Conservation (phyloP, 2,329 filamentous ascomycete genomes). For the Cladosporium sp. region DNA sequence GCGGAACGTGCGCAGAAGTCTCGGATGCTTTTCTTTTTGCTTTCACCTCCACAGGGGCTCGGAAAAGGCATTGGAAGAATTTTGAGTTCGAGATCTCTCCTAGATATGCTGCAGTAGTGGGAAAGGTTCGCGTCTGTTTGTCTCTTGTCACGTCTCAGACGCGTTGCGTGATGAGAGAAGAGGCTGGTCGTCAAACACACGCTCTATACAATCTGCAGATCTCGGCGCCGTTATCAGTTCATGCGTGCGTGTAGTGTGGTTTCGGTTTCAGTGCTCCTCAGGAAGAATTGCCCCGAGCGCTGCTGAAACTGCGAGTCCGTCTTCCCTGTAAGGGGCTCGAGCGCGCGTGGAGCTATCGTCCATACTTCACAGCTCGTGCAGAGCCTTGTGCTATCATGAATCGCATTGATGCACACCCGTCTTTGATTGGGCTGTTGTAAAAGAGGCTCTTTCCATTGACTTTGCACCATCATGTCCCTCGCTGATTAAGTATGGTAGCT, state of each 20-base stretch:
- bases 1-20: not conserved
- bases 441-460: not conserved
- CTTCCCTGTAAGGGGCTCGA: conserved; percentile 6
- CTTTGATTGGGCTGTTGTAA: not conserved
- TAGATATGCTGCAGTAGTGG: not conserved
- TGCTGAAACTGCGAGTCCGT: not conserved
- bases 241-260: not conserved
- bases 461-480: not conserved
- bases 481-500: not conserved
- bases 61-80: not conserved
- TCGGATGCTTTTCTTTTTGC: not conserved
- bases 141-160: conserved; percentile 3
- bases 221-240: not conserved
- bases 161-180: not conserved
- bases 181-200: not conserved
- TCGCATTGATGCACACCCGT: not conserved
- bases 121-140: not conserved
- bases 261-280: not conserved
- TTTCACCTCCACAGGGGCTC: not conserved
- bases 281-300: not conserved
- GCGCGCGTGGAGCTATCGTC: conserved; percentile 1
- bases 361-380: not conserved
- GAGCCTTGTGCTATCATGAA: not conserved
- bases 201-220: not conserved
- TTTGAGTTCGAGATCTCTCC: conserved; percentile 1